phyloP scores from a whole-genome alignment of 225 moss, liverwort and hornwort species.

The Antitrichia curtipendula region DNA sequence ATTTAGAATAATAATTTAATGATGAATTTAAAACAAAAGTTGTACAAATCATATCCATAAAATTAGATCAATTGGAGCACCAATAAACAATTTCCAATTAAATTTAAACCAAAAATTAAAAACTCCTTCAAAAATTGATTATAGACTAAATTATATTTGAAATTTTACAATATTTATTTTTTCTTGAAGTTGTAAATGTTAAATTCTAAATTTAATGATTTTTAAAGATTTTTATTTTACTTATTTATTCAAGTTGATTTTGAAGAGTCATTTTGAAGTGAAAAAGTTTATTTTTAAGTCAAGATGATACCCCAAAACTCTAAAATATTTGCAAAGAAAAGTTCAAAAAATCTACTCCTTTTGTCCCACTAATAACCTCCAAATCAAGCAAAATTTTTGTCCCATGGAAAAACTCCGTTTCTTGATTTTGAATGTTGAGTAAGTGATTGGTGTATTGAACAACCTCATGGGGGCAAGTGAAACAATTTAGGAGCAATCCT shows the following conservation, averaged over 20 bases:
- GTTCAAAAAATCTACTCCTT: not conserved
- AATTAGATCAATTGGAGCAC: not conserved
- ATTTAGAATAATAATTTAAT: not conserved
- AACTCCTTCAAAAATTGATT: not conserved
- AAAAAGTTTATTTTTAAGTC: not conserved
- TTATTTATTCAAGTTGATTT: not conserved
- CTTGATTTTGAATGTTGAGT: too few species aligned
- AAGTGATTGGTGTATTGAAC: too few species aligned
- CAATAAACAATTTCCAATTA: not conserved
- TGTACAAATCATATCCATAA: too few species aligned
- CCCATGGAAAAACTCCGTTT: too few species aligned
- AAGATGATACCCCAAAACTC: accelerated
- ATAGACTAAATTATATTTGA: not conserved
- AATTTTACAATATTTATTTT: not conserved
- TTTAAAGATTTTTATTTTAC: not conserved
- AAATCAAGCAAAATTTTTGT: too few species aligned
- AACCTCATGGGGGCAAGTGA: too few species aligned
- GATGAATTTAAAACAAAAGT: not conserved
- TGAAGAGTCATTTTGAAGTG: not conserved
- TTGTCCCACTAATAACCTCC: too few species aligned
- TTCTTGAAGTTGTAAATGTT: not conserved
- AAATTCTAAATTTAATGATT: not conserved
- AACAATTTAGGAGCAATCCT: too few species aligned
- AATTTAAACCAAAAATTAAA: not conserved
- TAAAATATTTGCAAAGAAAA: not conserved